phyloP scores from a whole-genome alignment of 495 filamentous ascomycete species.

The Tricharina praecox region DNA sequence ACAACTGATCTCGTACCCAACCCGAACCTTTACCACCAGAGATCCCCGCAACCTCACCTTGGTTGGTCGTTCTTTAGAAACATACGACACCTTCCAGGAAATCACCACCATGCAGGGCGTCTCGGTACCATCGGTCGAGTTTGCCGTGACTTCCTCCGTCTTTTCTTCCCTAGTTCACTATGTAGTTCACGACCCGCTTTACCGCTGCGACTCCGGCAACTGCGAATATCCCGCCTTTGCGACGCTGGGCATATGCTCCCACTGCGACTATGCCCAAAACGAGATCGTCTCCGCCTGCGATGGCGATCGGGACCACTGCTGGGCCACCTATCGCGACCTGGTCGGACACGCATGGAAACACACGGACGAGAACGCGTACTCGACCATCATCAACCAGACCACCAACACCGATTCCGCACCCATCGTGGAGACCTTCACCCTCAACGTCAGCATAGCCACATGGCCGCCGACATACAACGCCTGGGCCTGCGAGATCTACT shows the following conservation, averaged over 20 bases:
- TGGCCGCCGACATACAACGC: conserved; percentile 16
- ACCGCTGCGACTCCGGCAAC: conserved; percentile 13
- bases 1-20: conserved; percentile 20
- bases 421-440: background rate
- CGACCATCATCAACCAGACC: conserved; percentile 18
- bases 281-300: conserved; percentile 11
- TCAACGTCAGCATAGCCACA: conserved; percentile 1
- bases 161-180: conserved; percentile 10
- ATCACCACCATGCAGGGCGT: background rate
- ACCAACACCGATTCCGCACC: background rate
- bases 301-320: conserved; percentile 5
- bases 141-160: conserved; percentile 10
- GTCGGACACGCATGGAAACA: conserved; percentile 5
- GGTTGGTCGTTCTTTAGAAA: background rate
- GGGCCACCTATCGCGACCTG: conserved; percentile 9
- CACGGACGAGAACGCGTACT: background rate
- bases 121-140: background rate
- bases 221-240: conserved; percentile 12
- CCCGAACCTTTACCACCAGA: conserved; percentile 2
- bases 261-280: conserved; percentile 9
- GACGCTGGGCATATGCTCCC: conserved; percentile 17
- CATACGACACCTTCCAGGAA: background rate
- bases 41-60: background rate
- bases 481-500: conserved; percentile 14
- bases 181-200: conserved; percentile 6